A percentile compares a stretch with the other conserved stretches of the same genome.
phyloP scores from a whole-genome alignment of 495 filamentous ascomycete genomes.

The Pyrenopolyporus hunteri region DNA sequence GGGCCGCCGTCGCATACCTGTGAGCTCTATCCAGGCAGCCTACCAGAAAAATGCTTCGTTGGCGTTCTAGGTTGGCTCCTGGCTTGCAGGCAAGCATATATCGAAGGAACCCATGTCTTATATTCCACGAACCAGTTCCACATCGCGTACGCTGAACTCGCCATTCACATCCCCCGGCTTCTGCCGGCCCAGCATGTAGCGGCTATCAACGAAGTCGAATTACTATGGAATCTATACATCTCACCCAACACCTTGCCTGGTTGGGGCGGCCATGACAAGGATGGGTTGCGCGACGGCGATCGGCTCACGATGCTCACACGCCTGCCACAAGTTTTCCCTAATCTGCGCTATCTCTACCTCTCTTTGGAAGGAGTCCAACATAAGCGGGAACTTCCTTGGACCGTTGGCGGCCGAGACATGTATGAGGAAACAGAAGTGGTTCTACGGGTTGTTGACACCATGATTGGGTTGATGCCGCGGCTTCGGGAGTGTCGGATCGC shows the following conservation, averaged over 20 bases:
- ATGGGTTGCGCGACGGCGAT: not conserved
- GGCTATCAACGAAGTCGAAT: not conserved
- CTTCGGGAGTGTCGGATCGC: not conserved
- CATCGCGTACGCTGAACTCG: not conserved
- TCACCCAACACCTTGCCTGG: not conserved
- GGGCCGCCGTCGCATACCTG: not conserved
- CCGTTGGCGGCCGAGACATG: not conserved
- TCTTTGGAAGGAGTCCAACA: not conserved
- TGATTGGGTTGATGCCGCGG: not conserved
- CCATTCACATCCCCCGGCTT: not conserved
- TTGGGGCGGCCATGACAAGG: not conserved
- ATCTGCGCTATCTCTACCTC: not conserved
- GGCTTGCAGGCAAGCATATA: slow-evolving; percentile 34
- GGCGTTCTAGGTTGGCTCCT: slow-evolving; percentile 33
- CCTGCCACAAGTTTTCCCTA: not conserved
- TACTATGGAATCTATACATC: not conserved
- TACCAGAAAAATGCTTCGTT: slow-evolving; percentile 26
- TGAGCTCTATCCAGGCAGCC: slow-evolving; percentile 13
- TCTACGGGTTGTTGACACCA: not conserved
- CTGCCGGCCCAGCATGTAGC: not conserved
- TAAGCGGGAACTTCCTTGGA: not conserved
- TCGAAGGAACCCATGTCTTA: slow-evolving; percentile 31
- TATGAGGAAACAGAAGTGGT: not conserved
- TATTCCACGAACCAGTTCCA: slow-evolving; percentile 32
- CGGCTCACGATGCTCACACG: not conserved